Evolutionary conservation across 352 stramenopile genomes (phyloP), one percentile per base, ranked within the genome.

Genomic region (Phytophthora capsici): DNA sequence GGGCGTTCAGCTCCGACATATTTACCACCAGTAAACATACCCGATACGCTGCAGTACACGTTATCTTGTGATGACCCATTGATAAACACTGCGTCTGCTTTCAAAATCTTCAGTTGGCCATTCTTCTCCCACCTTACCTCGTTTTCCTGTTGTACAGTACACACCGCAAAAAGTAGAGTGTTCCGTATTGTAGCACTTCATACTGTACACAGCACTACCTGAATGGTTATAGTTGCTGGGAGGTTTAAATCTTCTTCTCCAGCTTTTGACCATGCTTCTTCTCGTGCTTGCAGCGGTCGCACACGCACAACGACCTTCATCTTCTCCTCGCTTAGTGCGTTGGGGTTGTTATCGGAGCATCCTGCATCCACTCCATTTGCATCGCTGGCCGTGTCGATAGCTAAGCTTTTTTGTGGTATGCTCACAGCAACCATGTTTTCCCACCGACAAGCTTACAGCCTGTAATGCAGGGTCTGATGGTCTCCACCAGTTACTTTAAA

Each of bases 101-200:
- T 66, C 13, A 91, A 30, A 19, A 80, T 78, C 58, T 89, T 91
- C 32, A 73, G 55, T 20, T 88, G 80, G 0, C 77, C 78, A 57
- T 89, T 89, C 58, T 89, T 91, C 60, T 91, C 80, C 82, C 82
- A 89, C 37, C 65, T 62, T 17, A 89, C 55, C 43, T 71, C 71
- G 25, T 78, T 82, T 30, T 75, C 63, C 80, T 84, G 34, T 43
- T 30, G 13, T 53, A 30, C 26, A 34, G 23, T n/a, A 23, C 40
- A 52, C 26, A 44, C 9, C 34, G 19, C 25, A 37, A 41, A 3
- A 19, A 45, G 55, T 36, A 67, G 25, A 32, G 14, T 25, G 1
- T 17, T 13, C n/a, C 14, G 25, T n/a, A 0, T 47, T n/a, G 2
- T 41, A 28, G 25, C 25, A 12, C 8, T 2, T 20, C 12, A 4